A percentile compares a stretch with the other conserved stretches of the same genome.
These are phyloP conservation scores for Leishmania lainsoni DNA, from an alignment of 208 protist genomes.

Conservation along the genomic window DNA sequence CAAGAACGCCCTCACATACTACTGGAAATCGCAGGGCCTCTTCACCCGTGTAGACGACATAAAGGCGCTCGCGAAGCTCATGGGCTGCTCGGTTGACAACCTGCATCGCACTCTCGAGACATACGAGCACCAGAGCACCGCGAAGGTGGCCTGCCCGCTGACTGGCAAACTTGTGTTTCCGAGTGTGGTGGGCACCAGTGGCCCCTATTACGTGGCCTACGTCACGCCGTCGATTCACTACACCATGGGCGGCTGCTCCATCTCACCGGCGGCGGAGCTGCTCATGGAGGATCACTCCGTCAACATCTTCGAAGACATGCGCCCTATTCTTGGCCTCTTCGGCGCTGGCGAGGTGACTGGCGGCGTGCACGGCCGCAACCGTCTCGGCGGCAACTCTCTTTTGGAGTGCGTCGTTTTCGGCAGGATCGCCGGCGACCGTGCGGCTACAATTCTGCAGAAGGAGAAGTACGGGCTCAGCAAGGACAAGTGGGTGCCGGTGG, in stretches of 20 bases:
- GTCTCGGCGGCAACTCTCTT: conserved; percentile 97
- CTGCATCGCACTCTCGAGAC: conserved; percentile 42
- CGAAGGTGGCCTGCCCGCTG: conserved; percentile 36
- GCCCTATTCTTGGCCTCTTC: conserved; percentile 90
- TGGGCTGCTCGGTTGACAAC: conserved; percentile 43
- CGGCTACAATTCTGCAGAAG: conserved; percentile 67
- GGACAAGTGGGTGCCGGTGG: conserved; percentile 42
- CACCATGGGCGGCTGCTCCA: conserved; percentile 95
- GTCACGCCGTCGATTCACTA: conserved; percentile 97
- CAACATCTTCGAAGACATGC: conserved; percentile 28
- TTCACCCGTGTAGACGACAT: conserved; percentile 53
- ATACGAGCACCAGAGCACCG: conserved; percentile 57
- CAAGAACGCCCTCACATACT: conserved; percentile 78
- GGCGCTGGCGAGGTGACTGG: conserved; percentile 97
- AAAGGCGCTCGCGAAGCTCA: conserved; percentile 63
- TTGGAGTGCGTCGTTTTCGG: conserved; percentile 84
- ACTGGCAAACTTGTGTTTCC: conserved; percentile 88
- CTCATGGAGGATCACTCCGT: conserved; percentile 24
- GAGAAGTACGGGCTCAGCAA: conserved; percentile 46
- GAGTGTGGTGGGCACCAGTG: conserved; percentile 53
- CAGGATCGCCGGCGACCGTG: conserved; percentile 74
- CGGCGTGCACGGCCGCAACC: conserved; percentile 96
- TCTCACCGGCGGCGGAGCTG: conserved; percentile 85
- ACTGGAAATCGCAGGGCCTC: conserved; percentile 74
- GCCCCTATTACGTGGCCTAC: conserved; percentile 80